Evolutionary conservation across 441 rosid genomes (phyloP).

Genomic region (Pelargonium cotyledonis): DNA sequence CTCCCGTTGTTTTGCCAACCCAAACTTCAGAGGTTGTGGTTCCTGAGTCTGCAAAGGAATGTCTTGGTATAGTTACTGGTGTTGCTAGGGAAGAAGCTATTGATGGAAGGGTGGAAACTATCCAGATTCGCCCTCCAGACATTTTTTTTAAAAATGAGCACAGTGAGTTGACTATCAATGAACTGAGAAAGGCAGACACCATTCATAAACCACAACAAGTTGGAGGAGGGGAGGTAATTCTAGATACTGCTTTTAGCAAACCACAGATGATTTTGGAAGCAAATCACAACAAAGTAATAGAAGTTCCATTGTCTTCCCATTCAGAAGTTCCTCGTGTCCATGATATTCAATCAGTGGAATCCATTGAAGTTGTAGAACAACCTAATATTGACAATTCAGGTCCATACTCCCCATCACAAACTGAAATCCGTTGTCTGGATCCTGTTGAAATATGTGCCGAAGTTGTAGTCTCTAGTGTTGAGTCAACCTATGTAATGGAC

Average conservation of each 20-base stretch:
- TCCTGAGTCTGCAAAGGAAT: slow-evolving; percentile 32
- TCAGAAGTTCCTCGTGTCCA: slow-evolving; percentile 22
- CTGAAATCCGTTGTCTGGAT: slow-evolving; percentile 30
- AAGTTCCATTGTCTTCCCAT: slow-evolving; percentile 18
- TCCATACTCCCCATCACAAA: slow-evolving; percentile 30
- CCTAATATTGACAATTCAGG: slow-evolving; percentile 29
- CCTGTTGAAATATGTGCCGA: slow-evolving; percentile 32
- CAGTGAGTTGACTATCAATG: slow-evolving; percentile 25
- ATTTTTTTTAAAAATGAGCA: slow-evolving; percentile 29
- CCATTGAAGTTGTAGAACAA: slow-evolving; percentile 25
- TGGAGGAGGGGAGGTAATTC: slow-evolving; percentile 28
- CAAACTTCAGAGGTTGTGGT: slow-evolving; percentile 23
- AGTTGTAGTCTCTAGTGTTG: slow-evolving; percentile 23
- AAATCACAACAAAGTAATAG: slow-evolving; percentile 23
- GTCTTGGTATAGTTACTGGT: slow-evolving; percentile 23
- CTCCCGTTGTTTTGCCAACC: slow-evolving; percentile 23
- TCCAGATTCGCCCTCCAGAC: slow-evolving; percentile 25
- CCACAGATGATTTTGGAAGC: slow-evolving; percentile 24
- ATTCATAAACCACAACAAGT: slow-evolving; percentile 29
- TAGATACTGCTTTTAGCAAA: slow-evolving; percentile 27
- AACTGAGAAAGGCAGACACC: slow-evolving; percentile 29
- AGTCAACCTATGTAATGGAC: slow-evolving; percentile 26
- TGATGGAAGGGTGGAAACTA: slow-evolving; percentile 38
- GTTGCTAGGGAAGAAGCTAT: slow-evolving; percentile 27
- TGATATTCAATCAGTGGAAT: slow-evolving; percentile 28